A percentile compares a stretch with the other conserved stretches of the same genome.
Conservation (phyloP, 768 basidiomycete species). For the Rubroboletus pulcherrimus region DNA sequence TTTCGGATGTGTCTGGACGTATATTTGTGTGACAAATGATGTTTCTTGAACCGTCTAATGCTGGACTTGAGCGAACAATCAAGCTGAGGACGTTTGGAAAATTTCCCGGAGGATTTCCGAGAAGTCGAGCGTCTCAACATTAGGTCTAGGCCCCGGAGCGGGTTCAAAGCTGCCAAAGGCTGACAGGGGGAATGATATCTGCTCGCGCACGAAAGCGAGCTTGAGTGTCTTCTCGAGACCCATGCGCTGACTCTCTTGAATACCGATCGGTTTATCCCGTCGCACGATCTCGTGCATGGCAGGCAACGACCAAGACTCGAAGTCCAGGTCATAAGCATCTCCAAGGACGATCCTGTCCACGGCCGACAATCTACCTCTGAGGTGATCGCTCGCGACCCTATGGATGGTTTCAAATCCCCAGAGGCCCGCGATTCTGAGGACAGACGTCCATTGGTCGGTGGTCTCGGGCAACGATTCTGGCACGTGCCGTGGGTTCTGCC, state of each 20-base stretch:
- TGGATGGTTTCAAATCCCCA: conserved; percentile 35
- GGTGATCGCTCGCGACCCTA: conserved; percentile 22
- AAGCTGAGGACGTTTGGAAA: not conserved
- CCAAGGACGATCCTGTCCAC: conserved; percentile 35
- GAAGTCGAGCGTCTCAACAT: not conserved
- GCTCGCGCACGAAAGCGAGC: conserved; percentile 12
- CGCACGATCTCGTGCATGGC: conserved; percentile 33
- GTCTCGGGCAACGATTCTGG: not conserved
- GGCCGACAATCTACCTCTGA: conserved; percentile 13
- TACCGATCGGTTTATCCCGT: conserved; percentile 2
- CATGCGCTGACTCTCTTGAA: conserved; percentile 27
- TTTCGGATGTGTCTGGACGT: not conserved
- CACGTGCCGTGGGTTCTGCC: not conserved
- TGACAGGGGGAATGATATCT: not conserved
- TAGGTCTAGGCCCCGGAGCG: not conserved
- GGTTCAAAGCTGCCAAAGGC: not conserved
- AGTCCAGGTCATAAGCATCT: conserved; percentile 22
- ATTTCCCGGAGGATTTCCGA: not conserved
- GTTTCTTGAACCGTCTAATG: not conserved
- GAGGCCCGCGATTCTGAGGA: conserved; percentile 35
- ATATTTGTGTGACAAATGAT: not conserved
- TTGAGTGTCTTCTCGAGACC: conserved; percentile 21
- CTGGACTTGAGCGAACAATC: not conserved
- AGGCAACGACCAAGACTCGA: conserved; percentile 33
- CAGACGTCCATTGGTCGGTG: conserved; percentile 33